A percentile compares a stretch with the other conserved stretches of the same genome.
Conservation (phyloP, 331 rosid genomes). For the Malus hybrid region DNA sequence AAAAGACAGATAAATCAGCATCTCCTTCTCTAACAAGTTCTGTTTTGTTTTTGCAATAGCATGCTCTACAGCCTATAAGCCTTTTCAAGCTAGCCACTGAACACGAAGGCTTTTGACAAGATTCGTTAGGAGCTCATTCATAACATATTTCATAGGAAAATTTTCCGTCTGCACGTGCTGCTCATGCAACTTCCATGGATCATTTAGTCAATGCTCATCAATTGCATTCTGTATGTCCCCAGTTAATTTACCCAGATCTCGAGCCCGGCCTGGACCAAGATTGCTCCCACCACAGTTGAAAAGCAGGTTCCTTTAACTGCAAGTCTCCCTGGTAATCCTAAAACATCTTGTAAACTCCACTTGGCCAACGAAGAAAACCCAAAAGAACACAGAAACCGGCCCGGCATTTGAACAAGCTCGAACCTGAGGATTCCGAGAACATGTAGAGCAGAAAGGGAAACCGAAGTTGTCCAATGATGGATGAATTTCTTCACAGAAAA, state of each 20-base stretch:
- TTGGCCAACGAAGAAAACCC: slow-evolving; percentile 14
- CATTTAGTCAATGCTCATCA: slow-evolving; percentile 31
- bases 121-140: slow-evolving; percentile 40
- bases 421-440: not conserved
- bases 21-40: slow-evolving; percentile 57
- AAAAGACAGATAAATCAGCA: slow-evolving; percentile 55
- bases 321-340: not conserved
- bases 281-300: not conserved
- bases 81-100: slow-evolving; percentile 38
- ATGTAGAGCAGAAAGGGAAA: not conserved
- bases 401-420: not conserved
- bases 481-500: slow-evolving; percentile 24
- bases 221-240: slow-evolving; percentile 45
- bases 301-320: not conserved
- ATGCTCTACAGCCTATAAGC: slow-evolving; percentile 62
- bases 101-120: slow-evolving; percentile 48
- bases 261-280: slow-evolving; percentile 43
- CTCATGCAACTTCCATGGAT: not conserved
- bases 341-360: slow-evolving; percentile 2
- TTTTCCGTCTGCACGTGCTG: slow-evolving; percentile 14
- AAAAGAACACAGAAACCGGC: not conserved
- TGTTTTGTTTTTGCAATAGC: slow-evolving; percentile 49
- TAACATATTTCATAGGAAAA: slow-evolving; percentile 63
- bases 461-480: not conserved
- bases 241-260: slow-evolving; percentile 46